phyloP scores from a whole-genome alignment of 208 protist genomes.

The Trypanosoma cruzi region DNA sequence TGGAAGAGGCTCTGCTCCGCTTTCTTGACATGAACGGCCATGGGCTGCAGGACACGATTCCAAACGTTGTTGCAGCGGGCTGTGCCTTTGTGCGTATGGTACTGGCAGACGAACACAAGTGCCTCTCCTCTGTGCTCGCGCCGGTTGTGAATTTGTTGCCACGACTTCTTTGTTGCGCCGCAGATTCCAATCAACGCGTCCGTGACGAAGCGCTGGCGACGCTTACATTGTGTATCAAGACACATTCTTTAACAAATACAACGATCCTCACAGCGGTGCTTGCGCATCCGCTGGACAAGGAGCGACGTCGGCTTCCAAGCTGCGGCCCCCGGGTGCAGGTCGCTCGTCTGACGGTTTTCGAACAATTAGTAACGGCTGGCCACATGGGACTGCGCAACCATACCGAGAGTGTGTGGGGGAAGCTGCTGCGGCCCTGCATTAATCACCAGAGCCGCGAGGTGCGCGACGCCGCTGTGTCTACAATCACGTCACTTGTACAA shows the following conservation, averaged over 20 bases:
- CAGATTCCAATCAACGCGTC: slow-evolving; percentile 63
- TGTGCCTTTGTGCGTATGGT: slow-evolving; percentile 73
- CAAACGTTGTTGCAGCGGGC: slow-evolving; percentile 69
- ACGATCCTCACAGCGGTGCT: slow-evolving; percentile 52
- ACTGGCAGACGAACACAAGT: slow-evolving; percentile 47
- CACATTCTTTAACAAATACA: slow-evolving; percentile 29
- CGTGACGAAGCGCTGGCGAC: slow-evolving; percentile 74
- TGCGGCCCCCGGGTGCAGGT: slow-evolving; percentile 52
- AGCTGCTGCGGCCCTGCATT: slow-evolving; percentile 70
- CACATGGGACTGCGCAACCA: slow-evolving; percentile 4
- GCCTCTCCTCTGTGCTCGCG: slow-evolving; percentile 37
- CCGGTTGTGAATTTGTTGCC: slow-evolving; percentile 67
- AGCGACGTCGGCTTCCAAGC: slow-evolving; percentile 54
- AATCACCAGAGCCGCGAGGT: slow-evolving; percentile 83
- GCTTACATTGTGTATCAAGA: slow-evolving; percentile 58
- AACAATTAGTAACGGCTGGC: slow-evolving; percentile 30
- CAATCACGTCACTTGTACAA: slow-evolving; percentile 43
- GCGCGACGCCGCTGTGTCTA: slow-evolving; percentile 61
- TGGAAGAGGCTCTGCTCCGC: slow-evolving; percentile 74
- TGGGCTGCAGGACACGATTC: slow-evolving; percentile 83
- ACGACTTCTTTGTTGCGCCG: slow-evolving; percentile 71
- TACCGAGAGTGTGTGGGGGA: slow-evolving; percentile 42
- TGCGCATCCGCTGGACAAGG: slow-evolving; percentile 72
- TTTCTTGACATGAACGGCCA: slow-evolving; percentile 75
- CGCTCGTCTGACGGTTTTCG: slow-evolving; percentile 59